Evolutionary conservation across 106 monocot species (phyloP), one percentile per base, ranked within the genome.

Genomic region (Acanthochlamys bracteata): DNA sequence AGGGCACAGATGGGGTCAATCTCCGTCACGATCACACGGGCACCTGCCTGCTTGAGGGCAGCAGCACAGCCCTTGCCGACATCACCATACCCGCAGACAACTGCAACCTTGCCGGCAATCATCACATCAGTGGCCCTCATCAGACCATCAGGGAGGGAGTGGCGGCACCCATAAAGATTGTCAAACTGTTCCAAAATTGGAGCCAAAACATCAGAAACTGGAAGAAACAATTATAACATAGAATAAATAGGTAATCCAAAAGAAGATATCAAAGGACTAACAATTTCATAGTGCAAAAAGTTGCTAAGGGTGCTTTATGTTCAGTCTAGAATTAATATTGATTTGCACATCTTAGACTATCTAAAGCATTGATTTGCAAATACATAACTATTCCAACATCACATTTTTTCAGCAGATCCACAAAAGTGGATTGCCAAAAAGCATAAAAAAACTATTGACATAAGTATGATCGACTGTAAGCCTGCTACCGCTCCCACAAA

Each of bases 1-100:
- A 93, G 92, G 53, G 88, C 92, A 58, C 92, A 93, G 64, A 93
- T 93, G 33, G 88, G 92, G 63, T 93, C 88, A 19, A 88, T 93
- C 77, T 93, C 88, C 0, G 88, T 88, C 0, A 93, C 75, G 10
- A 93, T 80, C 9, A 93, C 84, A 7, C 88, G 92, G 24, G 88
- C 88, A 10, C 92, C 87, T 4, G 92, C 92, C 59, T 88, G 84
- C 92, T 93, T 93, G 42, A 93, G 67, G 41, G 92, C 81, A 39
- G 92, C 69, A 49, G 88, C 92, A 57, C 88, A 88, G 52, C 84
- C 88, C 81, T 93, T 93, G 63, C 92, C 84, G 7, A 93, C 84
- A 68, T 84, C 88, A 52, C 92, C 88, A 49, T 84, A 93, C 3
- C 92, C 92, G 17, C 76, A 78, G 61, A 86, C 91, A 7, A 92